Conservation (phyloP, 805 yeast species). For the Lachancea waltii region DNA sequence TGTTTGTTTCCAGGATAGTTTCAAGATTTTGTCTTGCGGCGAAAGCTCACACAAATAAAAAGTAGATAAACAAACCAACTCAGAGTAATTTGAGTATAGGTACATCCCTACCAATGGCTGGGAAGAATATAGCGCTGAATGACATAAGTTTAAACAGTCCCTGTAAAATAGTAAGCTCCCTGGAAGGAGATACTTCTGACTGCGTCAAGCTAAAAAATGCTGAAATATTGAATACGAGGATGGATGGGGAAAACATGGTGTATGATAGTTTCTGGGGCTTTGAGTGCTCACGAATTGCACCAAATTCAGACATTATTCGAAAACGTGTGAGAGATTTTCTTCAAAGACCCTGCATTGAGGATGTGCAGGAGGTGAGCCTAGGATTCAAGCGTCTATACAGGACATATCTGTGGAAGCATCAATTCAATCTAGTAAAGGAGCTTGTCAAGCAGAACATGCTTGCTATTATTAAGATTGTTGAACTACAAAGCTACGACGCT, state of each 20-base stretch:
- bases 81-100: neutral
- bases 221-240: neutral
- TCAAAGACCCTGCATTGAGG: slow-evolving; percentile 1
- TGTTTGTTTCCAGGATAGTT: too few species aligned
- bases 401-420: slow-evolving; percentile 10
- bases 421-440: slow-evolving; percentile 9
- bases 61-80: neutral
- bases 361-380: slow-evolving; percentile 2
- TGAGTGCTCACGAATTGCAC: neutral
- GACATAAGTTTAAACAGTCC: slow-evolving; percentile 24
- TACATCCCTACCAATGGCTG: slow-evolving; percentile 13
- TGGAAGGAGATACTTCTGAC: neutral
- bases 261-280: too few species aligned
- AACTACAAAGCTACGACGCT: slow-evolving; percentile 5
- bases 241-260: too few species aligned
- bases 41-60: slow-evolving; percentile 1
- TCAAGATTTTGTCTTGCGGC: too few species aligned
- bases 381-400: slow-evolving; percentile 6
- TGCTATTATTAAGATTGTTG: slow-evolving; percentile 21
- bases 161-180: neutral
- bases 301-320: neutral
- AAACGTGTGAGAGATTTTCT: neutral
- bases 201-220: neutral
- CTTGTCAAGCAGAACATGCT: slow-evolving; percentile 21
- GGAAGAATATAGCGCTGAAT: slow-evolving; percentile 21